phyloP scores from a whole-genome alignment of 192 early-diverging fungal species.

The Coemansia sp. region DNA sequence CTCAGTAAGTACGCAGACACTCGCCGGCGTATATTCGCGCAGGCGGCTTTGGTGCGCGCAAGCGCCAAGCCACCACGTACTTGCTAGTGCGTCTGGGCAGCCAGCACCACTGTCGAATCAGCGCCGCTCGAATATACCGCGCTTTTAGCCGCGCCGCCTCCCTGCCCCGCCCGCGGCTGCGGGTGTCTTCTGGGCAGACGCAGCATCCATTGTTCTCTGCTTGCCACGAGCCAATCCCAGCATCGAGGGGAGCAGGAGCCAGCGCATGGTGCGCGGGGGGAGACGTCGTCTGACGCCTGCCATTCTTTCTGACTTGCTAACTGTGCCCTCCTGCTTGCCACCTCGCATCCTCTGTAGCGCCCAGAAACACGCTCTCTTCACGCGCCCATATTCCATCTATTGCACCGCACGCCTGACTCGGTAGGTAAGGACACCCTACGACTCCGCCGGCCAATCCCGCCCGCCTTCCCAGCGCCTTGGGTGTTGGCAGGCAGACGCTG shows the following conservation, averaged over 20 bases:
- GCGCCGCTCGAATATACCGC: conserved; percentile 11
- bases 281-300: conserved; percentile 10
- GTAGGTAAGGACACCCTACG: not conserved
- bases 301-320: conserved; percentile 4
- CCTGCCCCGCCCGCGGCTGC: not conserved
- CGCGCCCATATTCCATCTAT: conserved; percentile 1
- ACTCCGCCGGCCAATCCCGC: not conserved
- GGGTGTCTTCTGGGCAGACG: conserved; percentile 2
- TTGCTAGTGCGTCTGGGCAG: conserved; percentile 1
- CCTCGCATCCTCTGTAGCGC: not conserved
- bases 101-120: conserved; percentile 4
- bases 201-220: conserved; percentile 6
- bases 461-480: not conserved
- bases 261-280: conserved; percentile 4
- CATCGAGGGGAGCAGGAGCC: conserved; percentile 1
- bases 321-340: not conserved
- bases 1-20: not conserved
- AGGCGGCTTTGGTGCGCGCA: not conserved
- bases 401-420: conserved; percentile 6
- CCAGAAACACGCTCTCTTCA: conserved; percentile 1
- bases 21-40: not conserved
- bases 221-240: conserved; percentile 4
- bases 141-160: conserved; percentile 5
- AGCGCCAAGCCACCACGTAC: conserved; percentile 3
- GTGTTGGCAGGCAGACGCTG: not conserved